Evolutionary conservation across 2,329 filamentous ascomycete species (phyloP).

Genomic region (Cladosporium sp.): DNA sequence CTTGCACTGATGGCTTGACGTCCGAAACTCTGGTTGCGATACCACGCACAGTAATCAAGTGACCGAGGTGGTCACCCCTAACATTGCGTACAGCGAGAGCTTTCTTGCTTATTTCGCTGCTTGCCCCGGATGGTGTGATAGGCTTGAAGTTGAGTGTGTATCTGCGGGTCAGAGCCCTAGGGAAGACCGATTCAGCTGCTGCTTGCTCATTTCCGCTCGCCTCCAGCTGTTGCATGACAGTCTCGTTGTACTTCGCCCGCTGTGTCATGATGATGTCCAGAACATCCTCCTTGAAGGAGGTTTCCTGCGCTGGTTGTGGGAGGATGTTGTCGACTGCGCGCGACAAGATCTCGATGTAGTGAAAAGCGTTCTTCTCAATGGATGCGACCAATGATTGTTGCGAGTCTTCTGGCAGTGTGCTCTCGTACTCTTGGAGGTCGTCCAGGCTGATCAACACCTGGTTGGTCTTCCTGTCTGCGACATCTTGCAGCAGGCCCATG

Average conservation of each 20-base stretch:
- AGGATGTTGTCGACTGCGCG: slow-evolving; percentile 82
- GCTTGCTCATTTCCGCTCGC: slow-evolving; percentile 46
- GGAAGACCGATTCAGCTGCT: slow-evolving; percentile 73
- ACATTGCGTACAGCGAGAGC: slow-evolving; percentile 89
- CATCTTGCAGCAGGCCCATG: slow-evolving; percentile 76
- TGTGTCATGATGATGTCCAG: slow-evolving; percentile 95
- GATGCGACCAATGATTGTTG: slow-evolving; percentile 69
- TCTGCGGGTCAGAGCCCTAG: slow-evolving; percentile 82
- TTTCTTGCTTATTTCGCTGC: slow-evolving; percentile 54
- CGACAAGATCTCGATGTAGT: slow-evolving; percentile 90
- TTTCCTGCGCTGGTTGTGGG: slow-evolving; percentile 71
- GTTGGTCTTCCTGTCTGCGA: slow-evolving; percentile 73
- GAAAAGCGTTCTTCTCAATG: slow-evolving; percentile 85
- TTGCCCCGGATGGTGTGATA: slow-evolving; percentile 66
- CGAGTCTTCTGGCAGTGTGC: slow-evolving; percentile 55
- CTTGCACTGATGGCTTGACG: slow-evolving; percentile 94
- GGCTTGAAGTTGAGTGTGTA: slow-evolving; percentile 98
- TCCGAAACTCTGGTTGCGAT: slow-evolving; percentile 95
- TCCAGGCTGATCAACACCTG: slow-evolving; percentile 86
- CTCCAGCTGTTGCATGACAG: slow-evolving; percentile 49
- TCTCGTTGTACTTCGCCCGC: slow-evolving; percentile 78
- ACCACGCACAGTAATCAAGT: slow-evolving; percentile 88
- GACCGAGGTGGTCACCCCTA: slow-evolving; percentile 84
- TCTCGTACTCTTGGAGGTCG: slow-evolving; percentile 80
- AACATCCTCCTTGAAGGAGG: slow-evolving; percentile 96